These are phyloP conservation scores for Naganishia kalamii DNA, from an alignment of 768 basidiomycete species.

Conservation along the genomic window DNA sequence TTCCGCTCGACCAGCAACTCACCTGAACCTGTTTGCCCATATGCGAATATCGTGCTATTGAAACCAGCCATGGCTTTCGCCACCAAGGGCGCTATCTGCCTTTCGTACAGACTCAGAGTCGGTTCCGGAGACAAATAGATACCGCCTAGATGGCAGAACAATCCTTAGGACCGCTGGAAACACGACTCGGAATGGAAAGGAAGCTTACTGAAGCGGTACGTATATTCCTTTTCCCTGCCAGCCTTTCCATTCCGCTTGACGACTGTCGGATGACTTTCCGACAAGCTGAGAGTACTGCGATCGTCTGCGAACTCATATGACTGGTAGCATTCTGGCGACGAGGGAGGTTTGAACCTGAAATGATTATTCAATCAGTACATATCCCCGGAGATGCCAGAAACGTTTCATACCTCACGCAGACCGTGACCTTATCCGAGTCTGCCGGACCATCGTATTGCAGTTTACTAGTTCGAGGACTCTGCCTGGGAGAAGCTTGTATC, in stretches of 20 bases:
- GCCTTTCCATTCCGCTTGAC: slow-evolving; percentile 42
- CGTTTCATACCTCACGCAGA: slow-evolving; percentile 16
- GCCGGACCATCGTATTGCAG: neutral
- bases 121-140: slow-evolving; percentile 35
- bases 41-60: slow-evolving; percentile 46
- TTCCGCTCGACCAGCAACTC: neutral
- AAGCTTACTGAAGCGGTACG: slow-evolving; percentile 41
- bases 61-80: slow-evolving; percentile 46
- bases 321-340: slow-evolving; percentile 8
- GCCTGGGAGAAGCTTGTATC: neutral
- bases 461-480: neutral
- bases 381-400: neutral
- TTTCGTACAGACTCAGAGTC: slow-evolving; percentile 37
- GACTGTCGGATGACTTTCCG: slow-evolving; percentile 42
- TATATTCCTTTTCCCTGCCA: slow-evolving; percentile 42
- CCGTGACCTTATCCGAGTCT: slow-evolving; percentile 14
- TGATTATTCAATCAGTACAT: neutral
- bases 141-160: slow-evolving; percentile 30
- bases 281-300: slow-evolving; percentile 31
- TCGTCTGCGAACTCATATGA: slow-evolving; percentile 36
- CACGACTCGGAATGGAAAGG: neutral
- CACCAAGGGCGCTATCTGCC: slow-evolving; percentile 39
- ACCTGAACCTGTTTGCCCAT: slow-evolving; percentile 43
- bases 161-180: neutral
- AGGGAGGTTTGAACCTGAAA: slow-evolving; percentile 14